Conservation (phyloP, 129 eudicot genomes). For the Cynara cardunculus region DNA sequence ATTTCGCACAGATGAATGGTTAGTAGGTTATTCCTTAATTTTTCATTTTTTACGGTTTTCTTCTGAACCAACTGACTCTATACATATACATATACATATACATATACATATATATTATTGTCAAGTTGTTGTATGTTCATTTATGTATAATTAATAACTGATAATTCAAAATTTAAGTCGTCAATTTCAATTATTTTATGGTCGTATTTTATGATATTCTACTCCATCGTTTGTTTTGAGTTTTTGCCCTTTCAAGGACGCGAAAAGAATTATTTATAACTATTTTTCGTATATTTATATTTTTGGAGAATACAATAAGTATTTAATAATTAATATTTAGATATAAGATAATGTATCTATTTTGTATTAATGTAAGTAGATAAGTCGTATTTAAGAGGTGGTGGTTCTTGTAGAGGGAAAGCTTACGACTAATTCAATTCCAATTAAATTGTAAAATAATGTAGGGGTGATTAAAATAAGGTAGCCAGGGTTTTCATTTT, state of each 20-base stretch:
- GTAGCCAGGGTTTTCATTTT: background rate
- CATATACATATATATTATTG: no score
- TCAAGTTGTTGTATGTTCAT: no score
- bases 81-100: no score
- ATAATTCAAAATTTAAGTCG: background rate
- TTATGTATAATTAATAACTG: no score
- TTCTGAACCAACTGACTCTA: no score
- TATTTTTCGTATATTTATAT: background rate
- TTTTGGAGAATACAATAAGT: background rate
- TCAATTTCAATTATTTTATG: no score
- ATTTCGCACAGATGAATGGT: no score
- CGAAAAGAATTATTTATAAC: background rate
- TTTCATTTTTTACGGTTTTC: no score
- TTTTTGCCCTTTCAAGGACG: slow-evolving; percentile 12
- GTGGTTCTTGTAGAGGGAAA: slow-evolving; percentile 1
- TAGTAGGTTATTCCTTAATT: no score
- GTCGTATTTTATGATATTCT: background rate
- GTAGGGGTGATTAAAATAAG: background rate
- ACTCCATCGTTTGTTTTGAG: background rate
- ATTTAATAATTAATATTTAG: background rate
- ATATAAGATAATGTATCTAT: background rate
- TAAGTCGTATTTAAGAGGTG: background rate
- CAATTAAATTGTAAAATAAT: background rate
- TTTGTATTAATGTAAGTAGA: background rate
- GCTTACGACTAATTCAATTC: slow-evolving; percentile 23